Conservation (phyloP, 129 eudicot species). For the Erigeron canadensis region DNA sequence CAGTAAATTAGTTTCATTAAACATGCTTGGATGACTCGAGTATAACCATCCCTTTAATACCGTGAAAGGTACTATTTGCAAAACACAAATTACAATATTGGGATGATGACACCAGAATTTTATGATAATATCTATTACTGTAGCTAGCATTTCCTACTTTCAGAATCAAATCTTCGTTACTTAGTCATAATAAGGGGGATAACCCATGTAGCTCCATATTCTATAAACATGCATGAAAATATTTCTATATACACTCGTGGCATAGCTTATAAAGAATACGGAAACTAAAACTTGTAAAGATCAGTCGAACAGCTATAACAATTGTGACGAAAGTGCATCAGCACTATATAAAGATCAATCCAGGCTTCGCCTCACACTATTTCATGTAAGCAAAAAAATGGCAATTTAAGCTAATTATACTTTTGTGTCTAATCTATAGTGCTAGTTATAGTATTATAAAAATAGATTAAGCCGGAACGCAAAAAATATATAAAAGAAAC, state of each 20-base stretch:
- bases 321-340: not conserved
- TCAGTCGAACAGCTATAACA: not conserved
- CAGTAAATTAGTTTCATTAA: not conserved
- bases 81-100: not conserved
- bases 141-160: not conserved
- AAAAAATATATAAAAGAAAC: not conserved
- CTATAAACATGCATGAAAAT: not conserved
- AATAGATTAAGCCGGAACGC: not conserved
- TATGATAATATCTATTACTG: not conserved
- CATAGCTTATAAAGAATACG: too few relatives aligned
- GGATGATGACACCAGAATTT: not conserved
- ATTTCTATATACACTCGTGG: not conserved
- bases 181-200: not conserved
- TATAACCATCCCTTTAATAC: too few relatives aligned
- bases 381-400: not conserved
- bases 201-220: not conserved
- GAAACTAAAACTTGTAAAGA: not conserved
- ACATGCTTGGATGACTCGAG: too few relatives aligned
- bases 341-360: not conserved
- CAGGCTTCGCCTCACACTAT: not conserved
- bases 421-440: not conserved
- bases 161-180: not conserved
- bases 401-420: not conserved
- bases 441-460: constrained; percentile 2
- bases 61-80: not conserved